Base-by-base conservation (phyloP, 1,284 basidiomycete genomes). In the Heterobasidion parviporum region DNA sequence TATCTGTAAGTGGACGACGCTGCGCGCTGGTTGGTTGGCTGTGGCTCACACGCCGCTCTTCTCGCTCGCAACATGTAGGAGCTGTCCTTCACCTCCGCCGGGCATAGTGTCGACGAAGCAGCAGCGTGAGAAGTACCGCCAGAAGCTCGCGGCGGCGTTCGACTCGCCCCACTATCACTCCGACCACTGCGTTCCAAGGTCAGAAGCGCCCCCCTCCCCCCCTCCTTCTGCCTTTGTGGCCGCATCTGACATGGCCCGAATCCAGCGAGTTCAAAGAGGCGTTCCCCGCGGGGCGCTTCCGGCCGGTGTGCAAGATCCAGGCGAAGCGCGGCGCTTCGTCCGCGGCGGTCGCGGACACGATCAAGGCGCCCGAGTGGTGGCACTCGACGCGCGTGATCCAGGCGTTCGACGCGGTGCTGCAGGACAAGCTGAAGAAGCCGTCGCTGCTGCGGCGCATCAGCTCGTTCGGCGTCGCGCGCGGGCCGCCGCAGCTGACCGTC, bases 331-430 rank as follows among this genome's bases (percentile, higher is more conserved):
- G 85, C 35, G 86, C 82, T 0, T 85, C 87, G n/a, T 87, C 85
- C 32, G 79, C 85, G 35, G 84, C 88, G 16, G 87, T 91, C 26
- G 89, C 89, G 3, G 90, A 92, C 65, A 87, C 87, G 60, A 89
- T 94, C 68, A 89, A 91, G 65, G 77, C 87, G 43, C 94, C 94
- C 0, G 82, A 85, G 58, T 97, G 94, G 94, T 97, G 93, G 93
- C 85, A 93, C 66, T 91, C 90, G 47, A 89, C 86, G 10, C 82
- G 86, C 20, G 89, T 95, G 64, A 87, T 97, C 54, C 84, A 89
- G 60, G 93, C 91, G 7, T 95, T 97, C 62, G 93, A 96, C 69
- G 78, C 77, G 57, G 91, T 95, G 32, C 77, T 97, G 50, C 84
- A 89, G 61, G 91, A 95, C 67, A 92, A 86, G 87, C 85, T 87